Conservation (phyloP, 495 filamentous ascomycete species). For the Talaromyces adpressus region DNA sequence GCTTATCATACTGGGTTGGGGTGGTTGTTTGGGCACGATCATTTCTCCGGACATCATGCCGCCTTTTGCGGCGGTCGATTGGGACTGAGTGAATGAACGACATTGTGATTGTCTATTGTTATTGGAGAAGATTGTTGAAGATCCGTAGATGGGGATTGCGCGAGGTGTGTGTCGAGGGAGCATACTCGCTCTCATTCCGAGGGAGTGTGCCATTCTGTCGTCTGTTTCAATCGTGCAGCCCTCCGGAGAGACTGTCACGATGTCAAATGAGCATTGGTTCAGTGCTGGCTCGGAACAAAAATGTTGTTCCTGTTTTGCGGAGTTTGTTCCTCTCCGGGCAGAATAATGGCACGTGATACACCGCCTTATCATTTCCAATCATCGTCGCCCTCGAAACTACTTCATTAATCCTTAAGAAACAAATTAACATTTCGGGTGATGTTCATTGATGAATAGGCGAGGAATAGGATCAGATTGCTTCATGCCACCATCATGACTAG, state of each 20-base stretch:
- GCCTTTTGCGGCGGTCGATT: constrained; percentile 21
- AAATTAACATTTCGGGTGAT: too few relatives aligned
- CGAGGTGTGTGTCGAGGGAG: neutral
- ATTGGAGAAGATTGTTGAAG: neutral
- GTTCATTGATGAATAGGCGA: too few relatives aligned
- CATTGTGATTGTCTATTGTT: neutral
- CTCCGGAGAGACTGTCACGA: neutral
- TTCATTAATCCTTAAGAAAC: neutral
- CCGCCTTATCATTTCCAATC: neutral
- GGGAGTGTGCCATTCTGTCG: neutral
- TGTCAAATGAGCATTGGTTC: neutral
- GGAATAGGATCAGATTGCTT: too few relatives aligned
- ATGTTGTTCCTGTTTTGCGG: neutral
- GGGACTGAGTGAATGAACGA: constrained; percentile 30
- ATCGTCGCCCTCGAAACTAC: neutral
- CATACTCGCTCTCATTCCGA: neutral
- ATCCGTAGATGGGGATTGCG: neutral
- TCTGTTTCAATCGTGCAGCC: neutral
- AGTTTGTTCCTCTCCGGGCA: neutral
- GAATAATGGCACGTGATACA: neutral
- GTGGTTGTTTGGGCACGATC: constrained; percentile 17
- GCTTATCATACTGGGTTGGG: constrained; percentile 37
- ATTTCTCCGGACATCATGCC: constrained; percentile 14
- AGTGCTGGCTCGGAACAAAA: neutral
- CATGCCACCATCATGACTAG: neutral